Evolutionary conservation across 352 stramenopile species (phyloP).

Genomic region (Phytophthora melonis): DNA sequence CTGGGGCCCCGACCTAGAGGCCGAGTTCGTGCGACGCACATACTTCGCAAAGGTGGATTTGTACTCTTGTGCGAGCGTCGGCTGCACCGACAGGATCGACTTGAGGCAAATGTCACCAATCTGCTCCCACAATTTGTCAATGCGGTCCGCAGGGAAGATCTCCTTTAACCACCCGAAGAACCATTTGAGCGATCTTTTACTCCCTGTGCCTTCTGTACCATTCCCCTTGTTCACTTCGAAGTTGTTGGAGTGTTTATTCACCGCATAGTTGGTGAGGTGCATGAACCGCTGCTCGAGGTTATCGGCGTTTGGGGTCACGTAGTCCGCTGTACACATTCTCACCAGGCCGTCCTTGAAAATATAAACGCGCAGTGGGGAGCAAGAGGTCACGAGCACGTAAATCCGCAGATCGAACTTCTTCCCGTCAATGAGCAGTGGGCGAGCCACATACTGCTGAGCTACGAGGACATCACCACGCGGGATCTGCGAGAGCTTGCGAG

Average conservation of each 20-base stretch:
- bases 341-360: conserved; percentile 93
- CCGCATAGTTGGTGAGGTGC: conserved; percentile 94
- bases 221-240: conserved; percentile 86
- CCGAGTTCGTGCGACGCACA: conserved; percentile 61
- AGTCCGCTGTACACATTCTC: conserved; percentile 91
- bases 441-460: conserved; percentile 87
- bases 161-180: conserved; percentile 92
- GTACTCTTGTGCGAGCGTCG: conserved; percentile 94
- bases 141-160: conserved; percentile 61
- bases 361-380: conserved; percentile 89
- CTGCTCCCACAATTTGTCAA: conserved; percentile 89
- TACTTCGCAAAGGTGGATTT: conserved; percentile 88
- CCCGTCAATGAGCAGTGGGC: conserved; percentile 79
- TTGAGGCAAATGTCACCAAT: conserved; percentile 96
- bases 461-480: conserved; percentile 88
- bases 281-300: conserved; percentile 92
- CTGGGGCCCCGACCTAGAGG: conserved; percentile 34
- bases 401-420: conserved; percentile 96
- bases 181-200: conserved; percentile 92
- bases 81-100: conserved; percentile 93
- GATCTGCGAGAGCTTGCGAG: conserved; percentile 91
- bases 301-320: conserved; percentile 81
- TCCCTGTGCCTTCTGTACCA: conserved; percentile 69
- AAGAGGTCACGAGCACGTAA: conserved; percentile 92
- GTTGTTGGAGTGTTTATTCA: conserved; percentile 92